Conservation (phyloP, 2,329 filamentous ascomycete species). For the Curvularia sp. region DNA sequence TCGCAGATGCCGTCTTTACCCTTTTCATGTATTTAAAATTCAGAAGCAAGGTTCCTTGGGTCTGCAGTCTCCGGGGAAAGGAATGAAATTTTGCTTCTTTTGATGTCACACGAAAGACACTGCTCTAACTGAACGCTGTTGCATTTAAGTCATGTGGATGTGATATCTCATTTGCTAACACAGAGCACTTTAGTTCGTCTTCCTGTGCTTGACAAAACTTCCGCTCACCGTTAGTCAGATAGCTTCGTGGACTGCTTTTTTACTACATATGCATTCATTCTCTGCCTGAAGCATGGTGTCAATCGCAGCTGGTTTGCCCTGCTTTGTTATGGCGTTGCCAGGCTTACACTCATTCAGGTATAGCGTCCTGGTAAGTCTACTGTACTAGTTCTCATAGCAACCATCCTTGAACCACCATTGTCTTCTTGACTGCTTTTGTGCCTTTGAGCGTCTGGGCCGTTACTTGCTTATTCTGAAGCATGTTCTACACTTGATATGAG, state of each 20-base stretch:
- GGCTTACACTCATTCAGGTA: too few relatives aligned
- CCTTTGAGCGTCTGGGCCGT: too few relatives aligned
- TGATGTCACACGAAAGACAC: not conserved
- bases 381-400: too few relatives aligned
- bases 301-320: not conserved
- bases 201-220: not conserved
- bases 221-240: not conserved
- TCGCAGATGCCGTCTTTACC: not conserved
- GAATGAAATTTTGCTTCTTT: not conserved
- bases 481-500: not conserved
- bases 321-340: too few relatives aligned
- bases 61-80: not conserved
- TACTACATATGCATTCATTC: not conserved
- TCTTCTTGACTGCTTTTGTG: too few relatives aligned
- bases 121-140: too few relatives aligned
- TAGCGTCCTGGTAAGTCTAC: too few relatives aligned
- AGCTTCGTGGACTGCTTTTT: not conserved
- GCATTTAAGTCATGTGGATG: too few relatives aligned
- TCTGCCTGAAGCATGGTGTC: not conserved
- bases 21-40: not conserved
- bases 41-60: not conserved
- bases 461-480: not conserved
- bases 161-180: too few relatives aligned
- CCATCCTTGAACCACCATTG: too few relatives aligned
- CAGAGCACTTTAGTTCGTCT: not conserved